phyloP scores from a whole-genome alignment of 129 eudicot genomes.

The Centaurea solstitialis region DNA sequence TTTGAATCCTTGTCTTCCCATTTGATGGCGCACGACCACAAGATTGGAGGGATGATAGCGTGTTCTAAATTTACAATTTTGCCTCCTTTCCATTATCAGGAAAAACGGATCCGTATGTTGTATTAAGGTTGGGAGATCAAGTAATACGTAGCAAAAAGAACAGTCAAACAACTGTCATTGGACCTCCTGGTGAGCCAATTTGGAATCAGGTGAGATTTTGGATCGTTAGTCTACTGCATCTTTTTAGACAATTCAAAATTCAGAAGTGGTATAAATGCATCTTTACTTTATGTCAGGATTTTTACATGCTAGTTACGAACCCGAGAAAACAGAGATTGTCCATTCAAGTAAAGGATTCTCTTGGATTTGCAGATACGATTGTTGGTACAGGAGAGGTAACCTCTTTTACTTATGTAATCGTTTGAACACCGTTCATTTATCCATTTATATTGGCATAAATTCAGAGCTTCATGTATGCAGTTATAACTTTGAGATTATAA shows the following conservation, averaged over 20 bases:
- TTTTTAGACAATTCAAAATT: background rate
- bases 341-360: constrained; percentile 76
- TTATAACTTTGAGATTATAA: background rate
- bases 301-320: constrained; percentile 86
- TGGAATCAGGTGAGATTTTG: constrained; percentile 87
- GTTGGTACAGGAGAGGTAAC: constrained; percentile 86
- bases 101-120: constrained; percentile 92
- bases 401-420: background rate
- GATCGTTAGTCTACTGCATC: background rate
- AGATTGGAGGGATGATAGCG: background rate
- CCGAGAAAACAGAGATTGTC: constrained; percentile 67
- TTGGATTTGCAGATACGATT: constrained; percentile 74
- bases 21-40: background rate
- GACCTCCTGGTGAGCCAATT: constrained; percentile 95
- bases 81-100: constrained; percentile 41
- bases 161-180: constrained; percentile 97
- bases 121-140: constrained; percentile 90
- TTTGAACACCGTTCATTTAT: background rate
- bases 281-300: constrained; percentile 59
- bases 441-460: background rate
- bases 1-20: background rate
- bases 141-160: constrained; percentile 89
- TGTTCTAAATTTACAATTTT: constrained; percentile 9
- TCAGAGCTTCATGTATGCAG: constrained; percentile 10
- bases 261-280: background rate